Conservation (phyloP, 2,329 filamentous ascomycete species). For the Knufia fluminis region DNA sequence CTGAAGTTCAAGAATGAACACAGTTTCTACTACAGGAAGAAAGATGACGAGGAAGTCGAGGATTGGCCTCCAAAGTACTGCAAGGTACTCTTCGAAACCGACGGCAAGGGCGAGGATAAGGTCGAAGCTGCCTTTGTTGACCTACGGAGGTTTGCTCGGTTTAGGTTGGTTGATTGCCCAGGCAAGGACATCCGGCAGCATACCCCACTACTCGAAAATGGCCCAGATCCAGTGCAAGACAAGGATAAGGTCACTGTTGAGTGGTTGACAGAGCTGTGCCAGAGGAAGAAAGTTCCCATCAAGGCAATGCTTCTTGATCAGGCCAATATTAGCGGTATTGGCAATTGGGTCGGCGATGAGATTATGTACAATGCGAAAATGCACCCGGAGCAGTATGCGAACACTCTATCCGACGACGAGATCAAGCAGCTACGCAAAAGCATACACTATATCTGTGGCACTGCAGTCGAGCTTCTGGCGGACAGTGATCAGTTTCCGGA, state of each 20-base stretch:
- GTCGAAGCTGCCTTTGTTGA: conserved; percentile 74
- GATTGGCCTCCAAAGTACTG: conserved; percentile 83
- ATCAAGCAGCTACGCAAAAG: conserved; percentile 62
- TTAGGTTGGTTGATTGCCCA: conserved; percentile 73
- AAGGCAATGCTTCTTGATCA: conserved; percentile 87
- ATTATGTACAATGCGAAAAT: conserved; percentile 80
- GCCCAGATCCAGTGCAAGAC: conserved; percentile 84
- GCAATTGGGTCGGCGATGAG: conserved; percentile 96
- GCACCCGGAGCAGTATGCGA: conserved; percentile 75
- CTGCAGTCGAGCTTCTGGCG: conserved; percentile 66
- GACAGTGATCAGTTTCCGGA: conserved; percentile 78
- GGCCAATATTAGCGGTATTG: conserved; percentile 78
- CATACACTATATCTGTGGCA: conserved; percentile 69
- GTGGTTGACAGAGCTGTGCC: conserved; percentile 64
- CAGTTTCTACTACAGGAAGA: conserved; percentile 68
- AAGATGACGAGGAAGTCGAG: conserved; percentile 42
- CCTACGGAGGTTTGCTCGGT: conserved; percentile 64
- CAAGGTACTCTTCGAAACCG: conserved; percentile 72
- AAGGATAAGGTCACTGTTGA: conserved; percentile 64
- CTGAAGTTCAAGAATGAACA: conserved; percentile 73
- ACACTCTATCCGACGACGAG: conserved; percentile 65
- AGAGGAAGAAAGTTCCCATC: conserved; percentile 69
- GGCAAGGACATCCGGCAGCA: conserved; percentile 65
- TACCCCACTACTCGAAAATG: conserved; percentile 79
- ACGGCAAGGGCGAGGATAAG: conserved; percentile 42